Conservation (phyloP, 2,329 filamentous ascomycete species). For the Verticillium nubilum region DNA sequence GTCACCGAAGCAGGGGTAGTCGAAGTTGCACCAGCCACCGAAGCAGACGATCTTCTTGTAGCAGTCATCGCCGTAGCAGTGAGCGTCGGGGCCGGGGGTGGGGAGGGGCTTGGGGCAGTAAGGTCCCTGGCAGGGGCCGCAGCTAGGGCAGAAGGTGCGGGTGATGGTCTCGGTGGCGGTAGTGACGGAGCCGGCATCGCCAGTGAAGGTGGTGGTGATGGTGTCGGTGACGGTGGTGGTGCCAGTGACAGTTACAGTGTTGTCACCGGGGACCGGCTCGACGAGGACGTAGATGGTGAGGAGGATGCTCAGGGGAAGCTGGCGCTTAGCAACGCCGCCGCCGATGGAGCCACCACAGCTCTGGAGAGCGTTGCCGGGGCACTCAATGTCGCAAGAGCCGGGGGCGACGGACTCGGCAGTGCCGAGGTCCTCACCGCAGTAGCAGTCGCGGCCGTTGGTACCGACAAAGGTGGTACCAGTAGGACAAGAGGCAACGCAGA, state of each 20-base stretch:
- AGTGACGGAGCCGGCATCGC: not conserved
- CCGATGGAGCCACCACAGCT: slow-evolving; percentile 34
- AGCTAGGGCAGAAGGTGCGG: not conserved
- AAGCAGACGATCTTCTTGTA: slow-evolving; percentile 26
- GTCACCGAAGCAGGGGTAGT: slow-evolving; percentile 19
- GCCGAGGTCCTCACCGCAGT: slow-evolving; percentile 36
- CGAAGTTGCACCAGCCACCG: slow-evolving; percentile 24
- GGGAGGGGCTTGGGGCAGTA: slow-evolving; percentile 3
- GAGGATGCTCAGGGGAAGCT: not conserved
- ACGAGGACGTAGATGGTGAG: slow-evolving; percentile 1
- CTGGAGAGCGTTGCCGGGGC: slow-evolving; percentile 33
- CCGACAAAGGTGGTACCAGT: slow-evolving; percentile 7
- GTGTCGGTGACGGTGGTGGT: not conserved
- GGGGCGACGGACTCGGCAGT: slow-evolving; percentile 24
- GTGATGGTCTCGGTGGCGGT: slow-evolving; percentile 1
- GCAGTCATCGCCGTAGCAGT: slow-evolving; percentile 14
- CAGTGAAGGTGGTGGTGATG: not conserved
- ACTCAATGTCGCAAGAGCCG: slow-evolving; percentile 28
- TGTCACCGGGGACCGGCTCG: not conserved
- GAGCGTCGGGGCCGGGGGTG: not conserved
- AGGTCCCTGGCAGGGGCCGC: slow-evolving; percentile 4
- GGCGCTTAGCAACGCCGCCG: slow-evolving; percentile 1
- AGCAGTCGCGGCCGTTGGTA: slow-evolving; percentile 25
- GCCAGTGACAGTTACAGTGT: not conserved
- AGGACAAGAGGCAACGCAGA: slow-evolving; percentile 19